A percentile compares a stretch with the other conserved stretches of the same genome.
Evolutionary conservation across 1,284 basidiomycete species (phyloP).

Genomic region (Ceratobasidium sp.): DNA sequence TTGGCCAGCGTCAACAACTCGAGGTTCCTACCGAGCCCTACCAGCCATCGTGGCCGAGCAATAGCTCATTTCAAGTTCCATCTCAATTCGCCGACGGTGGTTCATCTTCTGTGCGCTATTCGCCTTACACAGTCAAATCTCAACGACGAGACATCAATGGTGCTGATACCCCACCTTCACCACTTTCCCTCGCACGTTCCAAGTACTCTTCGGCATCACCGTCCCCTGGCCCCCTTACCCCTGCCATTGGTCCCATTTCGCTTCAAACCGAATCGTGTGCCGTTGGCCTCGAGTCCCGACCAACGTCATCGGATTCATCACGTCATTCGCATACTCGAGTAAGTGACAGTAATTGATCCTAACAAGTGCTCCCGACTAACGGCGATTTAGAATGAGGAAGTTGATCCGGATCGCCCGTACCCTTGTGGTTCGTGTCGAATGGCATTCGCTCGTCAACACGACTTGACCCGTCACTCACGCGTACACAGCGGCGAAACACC

Average conservation of each 20-base stretch:
- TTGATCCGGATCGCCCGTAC: conserved; percentile 62
- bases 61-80: conserved; percentile 15
- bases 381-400: conserved; percentile 21
- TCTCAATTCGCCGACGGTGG: neutral
- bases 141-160: conserved; percentile 28
- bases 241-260: conserved; percentile 23
- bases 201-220: conserved; percentile 31
- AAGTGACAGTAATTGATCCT: neutral
- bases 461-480: conserved; percentile 72
- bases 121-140: conserved; percentile 32
- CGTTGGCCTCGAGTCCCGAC: conserved; percentile 1
- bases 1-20: conserved; percentile 1
- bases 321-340: conserved; percentile 13
- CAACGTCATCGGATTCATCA: conserved; percentile 1
- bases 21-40: conserved; percentile 6
- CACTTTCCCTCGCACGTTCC: conserved; percentile 22
- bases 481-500: conserved; percentile 66
- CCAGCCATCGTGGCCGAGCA: conserved; percentile 4
- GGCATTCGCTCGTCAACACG: conserved; percentile 75
- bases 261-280: conserved; percentile 24
- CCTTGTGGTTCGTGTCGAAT: conserved; percentile 70
- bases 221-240: conserved; percentile 33
- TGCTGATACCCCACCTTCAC: conserved; percentile 19
- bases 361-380: conserved; percentile 2
- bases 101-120: conserved; percentile 17